Evolutionary conservation across 2,329 filamentous ascomycete genomes (phyloP), one percentile per base, ranked within the genome.

Genomic region (Xylariaceae sp.): DNA sequence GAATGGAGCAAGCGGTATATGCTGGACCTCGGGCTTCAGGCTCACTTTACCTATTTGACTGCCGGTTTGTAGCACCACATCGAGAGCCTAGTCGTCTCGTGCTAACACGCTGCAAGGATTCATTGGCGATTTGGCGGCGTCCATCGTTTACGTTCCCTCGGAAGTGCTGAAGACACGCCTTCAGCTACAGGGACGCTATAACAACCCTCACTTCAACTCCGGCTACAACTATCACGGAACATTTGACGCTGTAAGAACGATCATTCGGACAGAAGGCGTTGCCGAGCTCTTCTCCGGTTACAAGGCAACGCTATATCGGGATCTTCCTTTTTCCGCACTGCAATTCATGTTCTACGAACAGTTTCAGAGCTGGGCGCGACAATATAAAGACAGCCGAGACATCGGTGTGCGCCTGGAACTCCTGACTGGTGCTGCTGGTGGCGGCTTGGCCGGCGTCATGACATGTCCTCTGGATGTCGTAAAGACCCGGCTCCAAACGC

Each of bases 291-390:
- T 96, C 71, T 87, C 95, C 64, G 94, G 94, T n/a, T 99, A 95
- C 76, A 94, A 94, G 70, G 94, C 94, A 8, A 99, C 94, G 0
- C 83, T 99, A 2, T 94, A 89, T 73, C 87, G 94, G 55, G 94
- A 99, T 66, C 79, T 99, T 27, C 94, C 94, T 1, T 99, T 96
- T 69, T 97, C 92, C 0, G 94, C 94, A 0, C 75, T 99, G 8
- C 94, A 99, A 68, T 97, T 99, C 72, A 92, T 95, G 66, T 96
- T 99, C 70, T 99, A 96, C 76, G 94, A 99, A 72, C 89, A 97
- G 71, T 91, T 91, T 68, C 89, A 91, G 65, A 83, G 79, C 45
- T 82, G 89, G 79, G 91, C 94, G 0, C 87, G 87, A 66, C 72
- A 83, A 51, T 95, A 87, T 79, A 85, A 88, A 67, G 83, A 87